Evolutionary conservation across 495 filamentous ascomycete species (phyloP).

Genomic region (Tuber borchii): DNA sequence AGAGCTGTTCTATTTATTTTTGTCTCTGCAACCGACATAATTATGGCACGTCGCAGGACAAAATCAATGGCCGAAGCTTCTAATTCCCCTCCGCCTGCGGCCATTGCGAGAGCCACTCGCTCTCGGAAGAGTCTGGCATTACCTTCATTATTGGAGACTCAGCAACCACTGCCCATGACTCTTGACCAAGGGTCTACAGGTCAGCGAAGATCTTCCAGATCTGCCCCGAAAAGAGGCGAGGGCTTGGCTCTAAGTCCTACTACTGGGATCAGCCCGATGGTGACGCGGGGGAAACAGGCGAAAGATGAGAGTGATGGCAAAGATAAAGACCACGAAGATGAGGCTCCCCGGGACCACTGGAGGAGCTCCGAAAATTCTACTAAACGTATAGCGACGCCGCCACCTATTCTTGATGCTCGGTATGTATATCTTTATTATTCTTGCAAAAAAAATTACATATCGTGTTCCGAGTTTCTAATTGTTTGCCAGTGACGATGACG

Average conservation of each 20-base stretch:
- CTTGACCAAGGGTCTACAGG: background rate
- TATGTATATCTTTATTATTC: background rate
- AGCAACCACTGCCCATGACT: background rate
- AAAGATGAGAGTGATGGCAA: background rate
- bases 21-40: background rate
- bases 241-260: slow-evolving; percentile 3
- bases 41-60: slow-evolving; percentile 1
- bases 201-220: background rate
- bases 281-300: background rate
- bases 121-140: background rate
- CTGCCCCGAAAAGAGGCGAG: background rate
- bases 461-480: background rate
- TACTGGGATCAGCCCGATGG: background rate
- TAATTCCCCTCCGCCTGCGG: background rate
- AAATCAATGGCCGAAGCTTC: slow-evolving; percentile 1
- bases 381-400: background rate
- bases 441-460: background rate
- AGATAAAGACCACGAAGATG: background rate
- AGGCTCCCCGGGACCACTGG: background rate
- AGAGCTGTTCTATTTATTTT: background rate
- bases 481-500: background rate
- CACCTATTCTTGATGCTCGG: background rate
- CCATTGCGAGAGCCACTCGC: background rate
- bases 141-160: background rate
- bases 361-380: background rate